Conservation (phyloP, 257 asterid genomes). For the Capsicum chinense region DNA sequence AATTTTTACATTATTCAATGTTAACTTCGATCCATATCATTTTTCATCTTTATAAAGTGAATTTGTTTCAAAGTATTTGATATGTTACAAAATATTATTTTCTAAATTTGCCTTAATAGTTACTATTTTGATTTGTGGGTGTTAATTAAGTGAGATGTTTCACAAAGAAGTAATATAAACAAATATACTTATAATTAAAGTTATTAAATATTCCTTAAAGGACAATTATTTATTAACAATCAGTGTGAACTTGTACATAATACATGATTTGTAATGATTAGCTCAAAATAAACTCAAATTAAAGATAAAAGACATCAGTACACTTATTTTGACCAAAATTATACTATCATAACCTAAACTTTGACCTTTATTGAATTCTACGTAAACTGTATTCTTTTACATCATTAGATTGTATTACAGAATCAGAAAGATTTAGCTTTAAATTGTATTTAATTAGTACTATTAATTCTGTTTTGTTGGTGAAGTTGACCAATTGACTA, state of each 20-base stretch:
- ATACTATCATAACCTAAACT: background rate
- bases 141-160: background rate
- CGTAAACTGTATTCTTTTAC: background rate
- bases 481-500: background rate
- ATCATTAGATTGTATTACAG: slow-evolving; percentile 18
- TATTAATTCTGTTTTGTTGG: background rate
- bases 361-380: slow-evolving; percentile 18
- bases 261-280: slow-evolving; percentile 44
- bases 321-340: slow-evolving; percentile 24
- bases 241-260: background rate
- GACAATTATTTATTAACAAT: background rate
- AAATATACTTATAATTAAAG: background rate
- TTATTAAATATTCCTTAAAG: slow-evolving; percentile 18
- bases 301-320: slow-evolving; percentile 11
- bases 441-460: background rate
- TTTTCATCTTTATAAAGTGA: too few relatives aligned
- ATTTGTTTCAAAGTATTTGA: too few relatives aligned
- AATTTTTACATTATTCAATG: too few relatives aligned
- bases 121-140: background rate
- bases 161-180: background rate
- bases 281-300: slow-evolving; percentile 16
- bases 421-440: background rate
- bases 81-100: too few relatives aligned
- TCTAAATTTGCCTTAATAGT: background rate
- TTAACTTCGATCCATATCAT: too few relatives aligned